Evolutionary conservation across 78 protist genomes (phyloP).

Genomic region (Dictyostelium firmibasis): DNA sequence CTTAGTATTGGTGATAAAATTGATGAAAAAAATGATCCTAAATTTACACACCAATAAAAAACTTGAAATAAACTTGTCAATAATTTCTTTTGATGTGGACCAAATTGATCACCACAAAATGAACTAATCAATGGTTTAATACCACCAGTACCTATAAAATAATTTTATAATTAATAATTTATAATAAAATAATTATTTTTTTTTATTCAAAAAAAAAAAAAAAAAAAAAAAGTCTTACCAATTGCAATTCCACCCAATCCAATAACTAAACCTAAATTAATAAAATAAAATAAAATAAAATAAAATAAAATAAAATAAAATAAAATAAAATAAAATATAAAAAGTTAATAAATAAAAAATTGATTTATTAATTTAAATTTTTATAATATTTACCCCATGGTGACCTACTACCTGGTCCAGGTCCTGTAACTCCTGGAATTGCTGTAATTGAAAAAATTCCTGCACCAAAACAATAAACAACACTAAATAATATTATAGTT

Average conservation of each 20-base stretch:
- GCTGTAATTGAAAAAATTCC: conserved; percentile 62
- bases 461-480: conserved; percentile 69
- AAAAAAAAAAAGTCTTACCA: neutral
- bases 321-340: neutral
- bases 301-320: too few relatives aligned
- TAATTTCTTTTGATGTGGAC: conserved; percentile 26
- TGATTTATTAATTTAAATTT: too few relatives aligned
- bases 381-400: conserved; percentile 64
- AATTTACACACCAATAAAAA: conserved; percentile 85
- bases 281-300: too few relatives aligned
- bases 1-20: conserved; percentile 84
- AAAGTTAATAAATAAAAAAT: too few relatives aligned
- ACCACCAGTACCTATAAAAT: conserved; percentile 88
- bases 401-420: conserved; percentile 40
- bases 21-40: conserved; percentile 83
- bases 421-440: conserved; percentile 82
- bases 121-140: conserved; percentile 73
- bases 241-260: conserved; percentile 81
- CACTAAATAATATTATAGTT: conserved; percentile 66
- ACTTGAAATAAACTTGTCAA: conserved; percentile 66
- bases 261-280: neutral
- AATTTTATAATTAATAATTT: too few relatives aligned
- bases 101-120: conserved; percentile 90
- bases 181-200: too few relatives aligned
- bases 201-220: too few relatives aligned